Evolutionary conservation across 2,329 filamentous ascomycete genomes (phyloP).

Genomic region (Cladosporium halotolerans): DNA sequence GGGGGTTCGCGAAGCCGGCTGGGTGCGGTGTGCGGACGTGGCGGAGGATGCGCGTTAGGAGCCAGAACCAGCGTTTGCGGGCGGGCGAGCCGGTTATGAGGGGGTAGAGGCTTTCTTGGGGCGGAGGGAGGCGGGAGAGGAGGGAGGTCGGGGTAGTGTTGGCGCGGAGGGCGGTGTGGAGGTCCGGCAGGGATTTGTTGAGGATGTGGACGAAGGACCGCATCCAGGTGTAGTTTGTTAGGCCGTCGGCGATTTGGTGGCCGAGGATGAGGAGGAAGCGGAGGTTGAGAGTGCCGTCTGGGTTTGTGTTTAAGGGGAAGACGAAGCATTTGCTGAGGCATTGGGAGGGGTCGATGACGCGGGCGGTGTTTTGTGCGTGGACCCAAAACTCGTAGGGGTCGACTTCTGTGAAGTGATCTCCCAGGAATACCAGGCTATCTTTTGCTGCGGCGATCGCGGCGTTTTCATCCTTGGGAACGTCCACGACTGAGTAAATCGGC

Average conservation of each 20-base stretch:
- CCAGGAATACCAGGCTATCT: slow-evolving; percentile 33
- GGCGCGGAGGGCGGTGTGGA: slow-evolving; percentile 20
- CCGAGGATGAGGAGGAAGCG: slow-evolving; percentile 36
- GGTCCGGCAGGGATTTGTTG: slow-evolving; percentile 24
- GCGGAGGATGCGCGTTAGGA: slow-evolving; percentile 38
- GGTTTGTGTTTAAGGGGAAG: slow-evolving; percentile 25
- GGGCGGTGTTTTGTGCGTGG: slow-evolving; percentile 36
- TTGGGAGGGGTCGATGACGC: slow-evolving; percentile 34
- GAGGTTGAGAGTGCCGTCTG: slow-evolving; percentile 27
- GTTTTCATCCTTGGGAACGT: slow-evolving; percentile 23
- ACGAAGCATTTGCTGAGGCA: slow-evolving; percentile 37
- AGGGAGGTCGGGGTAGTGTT: slow-evolving; percentile 22
- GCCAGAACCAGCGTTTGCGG: slow-evolving; percentile 43
- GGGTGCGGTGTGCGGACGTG: slow-evolving; percentile 36
- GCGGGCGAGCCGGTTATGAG: slow-evolving; percentile 32
- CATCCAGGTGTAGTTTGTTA: slow-evolving; percentile 39
- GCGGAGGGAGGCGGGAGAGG: slow-evolving; percentile 31
- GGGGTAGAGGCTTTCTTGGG: slow-evolving; percentile 45
- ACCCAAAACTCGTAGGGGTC: slow-evolving; percentile 34
- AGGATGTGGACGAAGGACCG: slow-evolving; percentile 35
- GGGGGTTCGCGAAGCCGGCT: slow-evolving; percentile 38
- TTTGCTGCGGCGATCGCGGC: slow-evolving; percentile 29
- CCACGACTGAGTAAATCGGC: slow-evolving; percentile 32
- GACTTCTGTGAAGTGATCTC: slow-evolving; percentile 31
- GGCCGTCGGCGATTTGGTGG: slow-evolving; percentile 42